phyloP scores from a whole-genome alignment of 345 rosid species.

The Aquilaria malaccensis region DNA sequence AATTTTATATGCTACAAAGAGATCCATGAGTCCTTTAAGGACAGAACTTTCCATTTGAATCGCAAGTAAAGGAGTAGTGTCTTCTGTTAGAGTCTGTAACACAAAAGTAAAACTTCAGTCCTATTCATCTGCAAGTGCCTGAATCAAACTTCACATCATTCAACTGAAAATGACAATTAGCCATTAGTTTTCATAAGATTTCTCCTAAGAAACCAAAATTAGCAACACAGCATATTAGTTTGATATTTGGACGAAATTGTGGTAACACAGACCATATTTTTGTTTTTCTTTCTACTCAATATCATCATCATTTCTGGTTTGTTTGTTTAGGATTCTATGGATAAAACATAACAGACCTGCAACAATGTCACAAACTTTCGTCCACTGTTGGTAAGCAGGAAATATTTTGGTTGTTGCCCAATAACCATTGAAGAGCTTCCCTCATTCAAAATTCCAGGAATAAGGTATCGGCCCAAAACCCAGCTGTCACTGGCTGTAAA shows the following conservation, averaged over 20 bases:
- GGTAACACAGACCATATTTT: no score
- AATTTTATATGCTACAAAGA: constrained; percentile 33
- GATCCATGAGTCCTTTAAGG: constrained; percentile 31
- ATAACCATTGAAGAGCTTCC: constrained; percentile 21
- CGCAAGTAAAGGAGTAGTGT: constrained; percentile 31
- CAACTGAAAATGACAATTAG: no score
- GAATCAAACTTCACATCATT: no score
- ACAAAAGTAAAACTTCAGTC: background rate
- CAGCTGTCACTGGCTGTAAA: constrained; percentile 46
- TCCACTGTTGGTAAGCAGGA: constrained; percentile 55
- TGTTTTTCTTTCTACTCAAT: no score
- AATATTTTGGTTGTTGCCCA: constrained; percentile 38
- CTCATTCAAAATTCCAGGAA: constrained; percentile 34
- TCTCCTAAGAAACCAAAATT: no score
- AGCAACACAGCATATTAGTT: no score
- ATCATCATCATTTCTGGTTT: no score
- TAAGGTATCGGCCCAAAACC: constrained; percentile 48
- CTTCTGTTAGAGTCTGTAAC: constrained; percentile 37
- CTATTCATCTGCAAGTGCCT: constrained; percentile 1
- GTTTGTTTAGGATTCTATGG: background rate
- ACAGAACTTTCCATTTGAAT: constrained; percentile 44
- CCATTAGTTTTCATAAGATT: no score
- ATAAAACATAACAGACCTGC: constrained; percentile 36
- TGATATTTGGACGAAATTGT: no score
- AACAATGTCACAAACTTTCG: constrained; percentile 45